These are phyloP conservation scores for Aspergillus egyptiacus DNA, from an alignment of 495 filamentous ascomycete species.

Conservation along the genomic window DNA sequence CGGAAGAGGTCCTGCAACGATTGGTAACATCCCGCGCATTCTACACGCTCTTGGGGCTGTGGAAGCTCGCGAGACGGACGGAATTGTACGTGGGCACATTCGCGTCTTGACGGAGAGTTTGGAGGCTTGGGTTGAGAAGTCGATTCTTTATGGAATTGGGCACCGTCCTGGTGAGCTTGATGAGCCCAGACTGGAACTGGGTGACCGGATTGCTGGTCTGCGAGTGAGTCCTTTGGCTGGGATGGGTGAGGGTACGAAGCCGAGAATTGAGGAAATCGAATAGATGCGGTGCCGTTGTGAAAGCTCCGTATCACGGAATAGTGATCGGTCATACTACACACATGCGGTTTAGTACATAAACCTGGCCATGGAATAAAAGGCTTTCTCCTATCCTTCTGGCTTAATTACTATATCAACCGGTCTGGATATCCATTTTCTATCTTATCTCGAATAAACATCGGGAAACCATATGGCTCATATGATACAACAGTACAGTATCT, in stretches of 20 bases:
- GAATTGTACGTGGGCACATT: conserved; percentile 66
- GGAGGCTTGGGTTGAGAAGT: conserved; percentile 62
- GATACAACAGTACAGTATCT: neutral
- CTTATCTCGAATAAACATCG: neutral
- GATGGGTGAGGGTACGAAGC: conserved; percentile 21
- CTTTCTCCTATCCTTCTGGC: too few relatives aligned
- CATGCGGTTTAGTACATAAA: too few relatives aligned
- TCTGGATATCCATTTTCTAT: neutral
- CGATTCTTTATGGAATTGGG: conserved; percentile 39
- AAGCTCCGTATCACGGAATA: too few relatives aligned
- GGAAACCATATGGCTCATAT: neutral
- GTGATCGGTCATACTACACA: too few relatives aligned
- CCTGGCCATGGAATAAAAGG: too few relatives aligned
- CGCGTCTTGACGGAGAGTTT: conserved; percentile 64
- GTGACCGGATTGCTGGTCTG: conserved; percentile 38
- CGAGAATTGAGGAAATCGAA: conserved; percentile 52
- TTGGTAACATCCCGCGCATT: conserved; percentile 55
- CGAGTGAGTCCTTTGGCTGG: conserved; percentile 32
- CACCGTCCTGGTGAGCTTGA: conserved; percentile 14
- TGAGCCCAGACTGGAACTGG: conserved; percentile 28
- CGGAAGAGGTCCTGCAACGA: conserved; percentile 20
- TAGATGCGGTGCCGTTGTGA: conserved; percentile 20
- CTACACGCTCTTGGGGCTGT: conserved; percentile 60
- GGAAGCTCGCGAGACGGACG: conserved; percentile 62
- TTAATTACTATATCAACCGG: too few relatives aligned